Percentiles rank a stretch among this genome's conserved stretches.
Evolutionary conservation across 441 rosid species (phyloP).

Genomic region (Populus trichocarpa): DNA sequence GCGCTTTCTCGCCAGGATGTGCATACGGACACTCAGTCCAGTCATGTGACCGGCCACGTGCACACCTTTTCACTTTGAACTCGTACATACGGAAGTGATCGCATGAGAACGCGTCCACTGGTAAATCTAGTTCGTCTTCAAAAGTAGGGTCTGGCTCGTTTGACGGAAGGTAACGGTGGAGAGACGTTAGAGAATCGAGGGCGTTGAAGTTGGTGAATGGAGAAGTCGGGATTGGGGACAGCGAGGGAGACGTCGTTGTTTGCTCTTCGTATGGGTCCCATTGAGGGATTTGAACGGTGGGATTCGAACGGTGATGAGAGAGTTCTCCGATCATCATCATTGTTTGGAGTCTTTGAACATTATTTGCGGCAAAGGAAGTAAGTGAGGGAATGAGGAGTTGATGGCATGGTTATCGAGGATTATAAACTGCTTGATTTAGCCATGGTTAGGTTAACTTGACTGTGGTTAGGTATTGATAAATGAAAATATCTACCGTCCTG

Average conservation of each 20-base stretch:
- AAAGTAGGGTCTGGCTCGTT: conserved; percentile 45
- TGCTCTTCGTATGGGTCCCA: conserved; percentile 42
- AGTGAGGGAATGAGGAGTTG: neutral
- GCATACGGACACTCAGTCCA: conserved; percentile 98
- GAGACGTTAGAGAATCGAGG: conserved; percentile 52
- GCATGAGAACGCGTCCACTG: conserved; percentile 68
- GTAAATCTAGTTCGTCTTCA: conserved; percentile 50
- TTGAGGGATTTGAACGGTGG: conserved; percentile 56
- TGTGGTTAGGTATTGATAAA: conserved; percentile 23
- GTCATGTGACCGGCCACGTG: conserved; percentile 83
- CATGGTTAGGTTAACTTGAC: conserved; percentile 34
- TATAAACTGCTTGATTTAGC: conserved; percentile 48
- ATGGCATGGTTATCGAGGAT: neutral
- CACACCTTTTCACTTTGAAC: conserved; percentile 75
- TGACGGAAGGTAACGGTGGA: conserved; percentile 56
- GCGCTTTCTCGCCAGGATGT: conserved; percentile 89
- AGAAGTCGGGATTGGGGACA: conserved; percentile 20
- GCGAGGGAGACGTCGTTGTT: conserved; percentile 21
- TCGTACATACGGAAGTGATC: conserved; percentile 90
- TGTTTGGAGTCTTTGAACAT: neutral
- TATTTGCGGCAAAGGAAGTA: neutral
- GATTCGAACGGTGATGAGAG: conserved; percentile 29
- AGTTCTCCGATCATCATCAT: conserved; percentile 68
- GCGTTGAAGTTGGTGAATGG: conserved; percentile 25
- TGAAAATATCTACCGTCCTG: conserved; percentile 23